Evolutionary conservation across 345 rosid genomes (phyloP).

Genomic region (Eucalyptus urophylla): DNA sequence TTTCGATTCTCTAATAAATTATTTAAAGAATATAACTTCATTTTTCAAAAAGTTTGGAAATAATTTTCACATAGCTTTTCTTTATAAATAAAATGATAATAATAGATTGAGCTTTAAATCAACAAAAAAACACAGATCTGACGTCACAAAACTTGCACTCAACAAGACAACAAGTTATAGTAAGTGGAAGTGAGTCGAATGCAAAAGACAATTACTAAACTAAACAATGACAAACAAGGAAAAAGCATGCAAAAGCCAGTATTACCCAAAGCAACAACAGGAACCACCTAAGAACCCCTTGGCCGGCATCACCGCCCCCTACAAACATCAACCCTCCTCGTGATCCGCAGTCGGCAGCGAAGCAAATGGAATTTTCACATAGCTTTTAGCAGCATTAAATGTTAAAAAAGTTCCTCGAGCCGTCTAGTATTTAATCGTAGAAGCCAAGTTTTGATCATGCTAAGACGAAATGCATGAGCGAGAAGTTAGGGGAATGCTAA

Average conservation of each 20-base stretch:
- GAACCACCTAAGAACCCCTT: no score
- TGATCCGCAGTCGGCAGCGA: no score
- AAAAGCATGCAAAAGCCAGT: no score
- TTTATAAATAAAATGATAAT: no score
- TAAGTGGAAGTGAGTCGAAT: no score
- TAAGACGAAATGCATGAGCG: neutral
- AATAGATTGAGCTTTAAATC: no score
- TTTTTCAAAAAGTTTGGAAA: neutral
- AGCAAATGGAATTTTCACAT: neutral
- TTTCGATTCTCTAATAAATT: neutral
- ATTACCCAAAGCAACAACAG: no score
- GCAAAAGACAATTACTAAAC: fast-evolving
- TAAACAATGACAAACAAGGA: fast-evolving
- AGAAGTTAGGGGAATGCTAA: neutral
- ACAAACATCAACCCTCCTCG: no score
- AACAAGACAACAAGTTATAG: no score
- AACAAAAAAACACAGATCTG: no score
- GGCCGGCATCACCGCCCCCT: no score
- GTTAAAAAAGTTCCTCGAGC: neutral
- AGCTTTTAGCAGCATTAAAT: neutral
- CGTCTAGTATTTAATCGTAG: neutral
- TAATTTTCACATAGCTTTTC: neutral
- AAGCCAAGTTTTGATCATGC: neutral
- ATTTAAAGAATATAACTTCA: neutral
- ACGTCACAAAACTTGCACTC: fast-evolving